Base-by-base conservation (phyloP, 2,329 filamentous ascomycete genomes). In the Penicillium sp. region DNA sequence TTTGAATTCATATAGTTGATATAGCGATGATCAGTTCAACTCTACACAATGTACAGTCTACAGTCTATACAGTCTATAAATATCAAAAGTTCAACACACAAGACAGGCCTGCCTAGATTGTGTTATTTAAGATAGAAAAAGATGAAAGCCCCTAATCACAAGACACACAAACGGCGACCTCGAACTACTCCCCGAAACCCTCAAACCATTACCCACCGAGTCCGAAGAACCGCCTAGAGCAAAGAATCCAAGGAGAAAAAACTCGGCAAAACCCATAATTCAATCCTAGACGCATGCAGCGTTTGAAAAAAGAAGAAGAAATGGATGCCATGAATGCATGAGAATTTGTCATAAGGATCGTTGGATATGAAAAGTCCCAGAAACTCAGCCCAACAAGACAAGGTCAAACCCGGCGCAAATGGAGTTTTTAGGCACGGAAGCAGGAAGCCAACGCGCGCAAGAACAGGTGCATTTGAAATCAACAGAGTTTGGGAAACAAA, bases 301-400 rank as follows among this genome's bases (percentile, higher is more conserved):
- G 22, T 29, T 40, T 34, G 24, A 43, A 55, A 55, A 55, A 54
- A 53, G 53, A 44, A 39, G 40, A 19, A 60, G 53, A 60, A 54
- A 43, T 51, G 68, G 53, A 72, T 64, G 55, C 70, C 72, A 64
- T 64, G 60, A 60, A 67, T 63, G 63, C 62, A 66, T 63, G 50
- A 62, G 56, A 57, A 56, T 41, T 63, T 60, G 63, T 67, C 66
- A 66, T 69, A 65, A 67, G 60, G 63, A 67, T 67, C 65, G 62
- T 66, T 61, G 60, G 57, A 53, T 62, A 65, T 61, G 63, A 60
- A 59, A 64, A 64, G 61, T 61, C 61, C 62, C 62, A 57, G 42
- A 50, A 57, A 55, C 45, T 54, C 48, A 57, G 50, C 52, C 57
- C 61, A 60, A 58, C 52, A 53, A 52, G 52, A 54, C 39, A 42